Percentiles rank a stretch among this genome's conserved stretches.
Conservation (phyloP, 192 early-diverging fungal species). For the Coemansia erecta region DNA sequence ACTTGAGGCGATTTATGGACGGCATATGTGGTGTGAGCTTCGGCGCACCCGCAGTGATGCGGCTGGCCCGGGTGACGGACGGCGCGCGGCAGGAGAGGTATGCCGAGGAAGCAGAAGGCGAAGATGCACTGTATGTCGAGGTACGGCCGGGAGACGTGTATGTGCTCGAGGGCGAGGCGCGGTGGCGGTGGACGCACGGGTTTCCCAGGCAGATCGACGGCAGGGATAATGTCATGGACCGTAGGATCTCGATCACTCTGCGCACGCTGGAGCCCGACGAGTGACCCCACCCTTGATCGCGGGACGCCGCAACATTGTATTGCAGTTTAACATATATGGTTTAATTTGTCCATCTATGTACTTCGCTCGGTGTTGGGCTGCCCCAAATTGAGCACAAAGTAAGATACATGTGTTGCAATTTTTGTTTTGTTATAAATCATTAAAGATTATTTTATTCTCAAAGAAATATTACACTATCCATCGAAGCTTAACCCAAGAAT, state of each 20-base stretch:
- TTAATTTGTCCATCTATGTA: too few relatives aligned
- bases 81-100: constrained; percentile 10
- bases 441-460: too few relatives aligned
- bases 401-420: too few relatives aligned
- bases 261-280: constrained; percentile 18
- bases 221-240: constrained; percentile 2
- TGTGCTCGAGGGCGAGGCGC: constrained; percentile 49
- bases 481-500: too few relatives aligned
- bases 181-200: constrained; percentile 57
- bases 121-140: not conserved
- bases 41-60: constrained; percentile 43
- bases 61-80: constrained; percentile 16
- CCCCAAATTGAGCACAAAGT: too few relatives aligned
- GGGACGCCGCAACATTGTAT: too few relatives aligned
- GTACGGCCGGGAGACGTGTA: constrained; percentile 48
- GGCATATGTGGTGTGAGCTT: constrained; percentile 52
- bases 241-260: constrained; percentile 40
- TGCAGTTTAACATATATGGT: too few relatives aligned
- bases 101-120: constrained; percentile 5
- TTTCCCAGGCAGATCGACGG: constrained; percentile 34
- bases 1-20: constrained; percentile 58
- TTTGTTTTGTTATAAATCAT: too few relatives aligned
- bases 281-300: too few relatives aligned
- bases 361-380: too few relatives aligned
- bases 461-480: too few relatives aligned